Conservation (phyloP, 2,329 filamentous ascomycete species). For the Sporothrix mexicana region DNA sequence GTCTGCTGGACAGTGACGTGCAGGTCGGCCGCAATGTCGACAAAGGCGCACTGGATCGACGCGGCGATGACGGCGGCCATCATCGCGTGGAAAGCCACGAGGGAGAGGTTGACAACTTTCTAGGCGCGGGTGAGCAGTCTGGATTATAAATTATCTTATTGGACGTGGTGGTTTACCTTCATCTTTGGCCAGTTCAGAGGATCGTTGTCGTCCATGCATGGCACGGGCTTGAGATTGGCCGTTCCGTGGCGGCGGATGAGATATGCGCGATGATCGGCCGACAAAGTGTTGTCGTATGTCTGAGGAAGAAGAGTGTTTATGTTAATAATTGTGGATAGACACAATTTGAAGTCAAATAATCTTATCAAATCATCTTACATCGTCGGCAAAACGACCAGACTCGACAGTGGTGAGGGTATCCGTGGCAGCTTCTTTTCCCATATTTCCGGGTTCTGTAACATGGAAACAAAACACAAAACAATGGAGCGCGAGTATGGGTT, state of each 20-base stretch:
- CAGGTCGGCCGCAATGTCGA: conserved; percentile 58
- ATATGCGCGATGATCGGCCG: conserved; percentile 30
- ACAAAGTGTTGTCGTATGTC: conserved; percentile 13
- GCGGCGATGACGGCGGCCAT: conserved; percentile 63
- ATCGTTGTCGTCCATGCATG: conserved; percentile 30
- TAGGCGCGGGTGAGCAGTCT: not conserved
- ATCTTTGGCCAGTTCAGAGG: conserved; percentile 32
- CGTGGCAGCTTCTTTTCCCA: not conserved
- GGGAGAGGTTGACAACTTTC: conserved; percentile 58
- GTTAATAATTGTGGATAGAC: too few species aligned
- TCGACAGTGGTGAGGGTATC: not conserved
- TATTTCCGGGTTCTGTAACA: too few species aligned
- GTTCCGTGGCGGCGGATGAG: conserved; percentile 32
- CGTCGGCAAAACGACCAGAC: too few species aligned
- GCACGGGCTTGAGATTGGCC: conserved; percentile 30
- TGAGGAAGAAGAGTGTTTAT: not conserved
- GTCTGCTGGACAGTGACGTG: conserved; percentile 54
- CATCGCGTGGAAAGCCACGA: conserved; percentile 63
- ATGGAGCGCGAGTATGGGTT: too few species aligned
- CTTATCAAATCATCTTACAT: too few species aligned
- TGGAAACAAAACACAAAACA: too few species aligned
- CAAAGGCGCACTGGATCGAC: conserved; percentile 60
- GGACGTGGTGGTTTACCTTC: conserved; percentile 6
- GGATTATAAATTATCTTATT: too few species aligned
- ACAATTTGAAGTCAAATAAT: too few species aligned